Conservation (phyloP, 148 eudicot genomes). For the Persicaria tinctoria region DNA sequence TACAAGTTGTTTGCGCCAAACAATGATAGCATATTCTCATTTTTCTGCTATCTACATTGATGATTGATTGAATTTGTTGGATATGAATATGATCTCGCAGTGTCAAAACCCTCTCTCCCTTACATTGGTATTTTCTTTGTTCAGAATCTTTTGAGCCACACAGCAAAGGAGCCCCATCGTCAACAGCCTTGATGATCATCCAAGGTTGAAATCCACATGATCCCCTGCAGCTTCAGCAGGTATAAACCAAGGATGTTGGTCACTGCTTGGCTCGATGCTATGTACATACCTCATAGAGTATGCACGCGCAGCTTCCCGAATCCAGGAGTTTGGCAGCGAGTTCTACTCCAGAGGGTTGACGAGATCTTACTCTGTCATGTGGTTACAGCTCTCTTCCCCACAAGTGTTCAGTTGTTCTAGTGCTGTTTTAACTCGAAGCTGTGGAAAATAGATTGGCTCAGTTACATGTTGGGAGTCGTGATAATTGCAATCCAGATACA, state of each 20-base stretch:
- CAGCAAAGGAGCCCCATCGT: background rate
- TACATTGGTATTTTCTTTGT: too few species aligned
- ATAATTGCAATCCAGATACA: too few species aligned
- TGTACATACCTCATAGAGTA: background rate
- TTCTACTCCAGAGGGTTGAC: background rate
- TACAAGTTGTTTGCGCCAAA: too few species aligned
- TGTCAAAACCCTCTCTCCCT: too few species aligned
- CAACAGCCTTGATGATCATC: background rate
- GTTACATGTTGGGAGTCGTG: background rate
- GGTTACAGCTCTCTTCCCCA: constrained; percentile 26
- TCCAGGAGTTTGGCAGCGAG: background rate
- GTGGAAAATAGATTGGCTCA: constrained; percentile 16
- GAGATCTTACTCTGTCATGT: constrained; percentile 19
- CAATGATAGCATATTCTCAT: too few species aligned
- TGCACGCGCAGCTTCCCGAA: background rate
- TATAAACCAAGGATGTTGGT: too few species aligned
- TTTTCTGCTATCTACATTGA: too few species aligned
- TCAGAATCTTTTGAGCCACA: too few species aligned
- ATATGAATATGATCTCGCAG: too few species aligned
- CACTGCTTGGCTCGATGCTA: background rate
- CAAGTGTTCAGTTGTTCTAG: constrained; percentile 42
- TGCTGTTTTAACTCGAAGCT: constrained; percentile 78
- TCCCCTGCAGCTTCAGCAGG: too few species aligned
- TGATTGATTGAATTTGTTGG: too few species aligned
- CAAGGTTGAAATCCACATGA: background rate